Conservation (phyloP, 305 asterid genomes). For the Fraxinus greggii region DNA sequence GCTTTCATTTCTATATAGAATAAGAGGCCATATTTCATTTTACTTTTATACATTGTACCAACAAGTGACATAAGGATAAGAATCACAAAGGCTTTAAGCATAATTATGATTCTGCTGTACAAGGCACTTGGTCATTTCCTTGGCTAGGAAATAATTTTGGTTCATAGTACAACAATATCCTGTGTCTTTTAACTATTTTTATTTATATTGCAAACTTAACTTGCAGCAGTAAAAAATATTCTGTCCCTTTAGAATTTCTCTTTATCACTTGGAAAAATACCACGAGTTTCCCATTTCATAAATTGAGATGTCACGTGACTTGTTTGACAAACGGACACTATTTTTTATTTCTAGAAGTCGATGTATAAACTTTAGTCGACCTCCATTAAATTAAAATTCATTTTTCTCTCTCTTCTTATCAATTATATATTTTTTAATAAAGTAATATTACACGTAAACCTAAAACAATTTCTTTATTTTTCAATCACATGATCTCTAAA, state of each 20-base stretch:
- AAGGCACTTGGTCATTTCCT: slow-evolving; percentile 23
- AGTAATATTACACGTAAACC: no score
- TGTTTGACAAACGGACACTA: neutral
- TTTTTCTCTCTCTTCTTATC: no score
- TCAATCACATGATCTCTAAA: no score
- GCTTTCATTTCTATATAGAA: slow-evolving; percentile 35
- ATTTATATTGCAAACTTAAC: neutral
- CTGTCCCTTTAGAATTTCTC: neutral
- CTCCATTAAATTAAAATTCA: no score
- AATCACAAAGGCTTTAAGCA: neutral
- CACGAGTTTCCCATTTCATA: neutral
- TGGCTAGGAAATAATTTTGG: slow-evolving; percentile 9
- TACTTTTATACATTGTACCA: neutral
- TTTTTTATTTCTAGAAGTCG: no score
- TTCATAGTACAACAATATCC: slow-evolving; percentile 6
- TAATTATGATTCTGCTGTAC: neutral
- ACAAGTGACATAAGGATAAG: neutral
- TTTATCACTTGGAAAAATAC: neutral
- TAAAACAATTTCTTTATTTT: no score
- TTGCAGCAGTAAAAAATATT: neutral
- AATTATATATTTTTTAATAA: no score
- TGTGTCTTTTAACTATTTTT: slow-evolving; percentile 9
- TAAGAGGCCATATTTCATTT: slow-evolving; percentile 24
- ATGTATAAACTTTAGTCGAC: neutral
- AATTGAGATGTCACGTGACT: neutral